Evolutionary conservation across 495 filamentous ascomycete genomes (phyloP), one percentile per base, ranked within the genome.

Genomic region (Penicillium atrosanguineum): DNA sequence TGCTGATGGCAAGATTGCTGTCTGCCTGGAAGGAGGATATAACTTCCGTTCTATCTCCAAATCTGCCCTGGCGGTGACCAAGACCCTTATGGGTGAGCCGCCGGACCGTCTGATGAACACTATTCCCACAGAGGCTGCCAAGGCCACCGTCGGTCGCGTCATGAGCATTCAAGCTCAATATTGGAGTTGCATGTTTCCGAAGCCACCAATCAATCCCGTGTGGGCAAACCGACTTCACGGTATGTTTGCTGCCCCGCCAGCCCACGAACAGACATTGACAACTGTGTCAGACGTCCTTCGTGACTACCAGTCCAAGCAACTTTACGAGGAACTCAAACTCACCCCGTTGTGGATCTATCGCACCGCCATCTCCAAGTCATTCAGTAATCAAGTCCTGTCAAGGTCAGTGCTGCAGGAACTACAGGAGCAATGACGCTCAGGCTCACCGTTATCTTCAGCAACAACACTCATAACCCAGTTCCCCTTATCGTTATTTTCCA

Each of bases 1-100:
- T n/a, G 92, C 94, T 3, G 77, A 85, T 41, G 94, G 94, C 36
- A 96, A 94, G 65, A 78, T 97, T 42, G 89, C 89, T 9, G 90
- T 95, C 21, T 96, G 92, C 63, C 75, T 98, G 14, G 94, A 95
- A 79, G 94, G 94, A 46, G 94, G 94, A 18, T 99, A 99, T 66
- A 96, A 99, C 61, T 83, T 97, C 41, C 76, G 82, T 9, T 93
- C 95, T 1, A 97, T 99, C 48, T 91, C 92, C 0, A 83, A 88
- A 50, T 97, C 93, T 19, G 94, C 94, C 12, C 73, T 97, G 2
- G 90, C 91, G 2, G 95, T 99, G 4, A 92, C 90, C 0, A 85
- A 86, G 56, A 96, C 92, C 12, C 76, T 99, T 9, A 96, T 97
- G 87, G 91, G 95, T 18, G 90, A 99, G 56, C 88, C 92, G 7